Evolutionary conservation across 306 rosid genomes (phyloP), one percentile per base, ranked within the genome.

Genomic region (Citrullus colocynthis): DNA sequence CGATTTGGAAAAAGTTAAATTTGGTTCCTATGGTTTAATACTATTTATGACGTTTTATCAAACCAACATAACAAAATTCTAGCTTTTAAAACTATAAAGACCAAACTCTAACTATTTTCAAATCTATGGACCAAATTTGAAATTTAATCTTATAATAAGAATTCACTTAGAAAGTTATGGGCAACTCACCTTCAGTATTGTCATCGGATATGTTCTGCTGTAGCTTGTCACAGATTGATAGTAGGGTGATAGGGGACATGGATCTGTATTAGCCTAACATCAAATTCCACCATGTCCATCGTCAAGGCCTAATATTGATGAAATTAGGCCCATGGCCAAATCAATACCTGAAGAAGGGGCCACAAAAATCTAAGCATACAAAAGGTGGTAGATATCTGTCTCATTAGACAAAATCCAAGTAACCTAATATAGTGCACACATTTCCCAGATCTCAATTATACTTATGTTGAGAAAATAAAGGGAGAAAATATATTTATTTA

Each of bases 261-360:
- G 73, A 65, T 65, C 52, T 67, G 74, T 41, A 67, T 18, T 41
- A 21, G 59, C 36, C 42, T 7, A 28, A 45, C 20, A 30, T 30
- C 60, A 45, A 16, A 72, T 72, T 44, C 60, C 60, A 71, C 16
- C 77, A 14, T 28, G 60, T 49, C 60, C 60, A 45, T 72, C 41
- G 60, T 72, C 77, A 72, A 72, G 77, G 76, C 76, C 42, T 28
- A 49, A 72, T 72, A 42, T 24, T 15, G 34, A 65, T 37, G 34
- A 67, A 67, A 72, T 45, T 45, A 28, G 24, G 41, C 59, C 76
- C 59, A 72, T 30, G 59, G 37, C 14, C 59, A 8, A 70, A 72
- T 15, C 59, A 15, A 49, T 37, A 48, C 41, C 76, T 13, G 42
- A 49, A 72, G 7, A 28, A 15, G 28, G 24, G 12, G 42, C 59